Evolutionary conservation across 345 rosid genomes (phyloP).

Genomic region (Kandelia obovata): DNA sequence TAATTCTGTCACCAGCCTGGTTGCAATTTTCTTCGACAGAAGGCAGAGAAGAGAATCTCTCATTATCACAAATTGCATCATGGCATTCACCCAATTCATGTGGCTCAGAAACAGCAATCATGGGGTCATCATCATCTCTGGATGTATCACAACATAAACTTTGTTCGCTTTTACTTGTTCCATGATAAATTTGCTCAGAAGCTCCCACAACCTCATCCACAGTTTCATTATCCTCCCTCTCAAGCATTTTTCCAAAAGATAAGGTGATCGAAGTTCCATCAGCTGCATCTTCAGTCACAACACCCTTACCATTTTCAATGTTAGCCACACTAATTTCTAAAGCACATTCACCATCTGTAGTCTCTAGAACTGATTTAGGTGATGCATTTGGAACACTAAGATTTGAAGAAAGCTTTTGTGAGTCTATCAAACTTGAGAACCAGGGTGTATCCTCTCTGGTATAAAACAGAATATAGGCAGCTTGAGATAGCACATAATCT

Average conservation of each 20-base stretch:
- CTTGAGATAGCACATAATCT: constrained; percentile 56
- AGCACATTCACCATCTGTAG: constrained; percentile 27
- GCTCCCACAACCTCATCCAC: constrained; percentile 9
- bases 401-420: constrained; percentile 23
- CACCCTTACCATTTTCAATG: constrained; percentile 9
- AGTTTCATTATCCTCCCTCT: constrained; percentile 13
- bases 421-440: constrained; percentile 56
- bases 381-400: constrained; percentile 36
- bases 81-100: constrained; percentile 9
- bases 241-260: constrained; percentile 13
- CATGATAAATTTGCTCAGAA: constrained; percentile 3
- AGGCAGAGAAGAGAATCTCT: constrained; percentile 12
- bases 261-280: constrained; percentile 18
- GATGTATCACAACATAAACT: constrained; percentile 6
- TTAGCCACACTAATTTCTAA: constrained; percentile 23
- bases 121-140: constrained; percentile 16
- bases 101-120: constrained; percentile 24
- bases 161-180: constrained; percentile 1
- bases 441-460: constrained; percentile 65
- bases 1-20: constrained; percentile 17
- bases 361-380: constrained; percentile 76
- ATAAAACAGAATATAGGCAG: constrained; percentile 81
- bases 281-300: constrained; percentile 28
- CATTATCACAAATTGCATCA: constrained; percentile 13
- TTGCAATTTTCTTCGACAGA: constrained; percentile 18